Base-by-base conservation (phyloP, 116 monocot genomes). In the Trichopus zeylanicus region DNA sequence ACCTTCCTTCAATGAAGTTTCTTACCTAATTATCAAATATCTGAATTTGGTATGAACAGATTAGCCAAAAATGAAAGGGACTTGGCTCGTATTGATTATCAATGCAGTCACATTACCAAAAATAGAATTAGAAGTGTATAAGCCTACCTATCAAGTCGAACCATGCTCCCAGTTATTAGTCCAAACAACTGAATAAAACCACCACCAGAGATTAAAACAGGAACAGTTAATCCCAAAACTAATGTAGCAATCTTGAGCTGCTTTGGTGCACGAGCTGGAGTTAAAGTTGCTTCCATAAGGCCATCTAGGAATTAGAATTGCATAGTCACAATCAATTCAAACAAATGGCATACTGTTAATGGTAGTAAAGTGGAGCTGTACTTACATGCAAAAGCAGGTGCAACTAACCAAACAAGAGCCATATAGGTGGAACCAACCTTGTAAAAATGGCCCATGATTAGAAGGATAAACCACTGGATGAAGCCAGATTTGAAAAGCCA, bases 351-450 rank as follows among this genome's bases (percentile, higher is more conserved):
- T 1, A 48, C 12, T 25, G 28, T n/a, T 57, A 33, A 15, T 32
- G 13, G 27, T n/a, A 48, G 1, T 26, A 55, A 72, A 10, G 51
- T 42, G 42, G 28, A 18, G 19, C 12, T 52, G 18, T 48, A 74
- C 81, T 91, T 73, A 97, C 97, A 97, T 38, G 84, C 78, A 89
- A 97, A 84, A 64, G 97, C 78, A 79, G 97, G 97, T 42, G 79
- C 82, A 72, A 75, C 83, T 20, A 97, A 67, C 97, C 97, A 97
- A 59, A 84, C 57, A 58, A 97, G 82, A 42, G 91, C 87, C 70
- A 97, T 34, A 63, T 82, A 97, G n/a, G 97, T 73, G 37, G 80
- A 81, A 24, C 87, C 84, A 68, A 64, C 70, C 55, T 84, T 91
- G 51, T 64, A 81, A 28, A 56, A 73, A 57, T 69, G 87, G 25